A percentile compares a stretch with the other conserved stretches of the same genome.
These are phyloP conservation scores for Salvia rosmarinus DNA, from an alignment of 257 asterid species.

Conservation along the genomic window DNA sequence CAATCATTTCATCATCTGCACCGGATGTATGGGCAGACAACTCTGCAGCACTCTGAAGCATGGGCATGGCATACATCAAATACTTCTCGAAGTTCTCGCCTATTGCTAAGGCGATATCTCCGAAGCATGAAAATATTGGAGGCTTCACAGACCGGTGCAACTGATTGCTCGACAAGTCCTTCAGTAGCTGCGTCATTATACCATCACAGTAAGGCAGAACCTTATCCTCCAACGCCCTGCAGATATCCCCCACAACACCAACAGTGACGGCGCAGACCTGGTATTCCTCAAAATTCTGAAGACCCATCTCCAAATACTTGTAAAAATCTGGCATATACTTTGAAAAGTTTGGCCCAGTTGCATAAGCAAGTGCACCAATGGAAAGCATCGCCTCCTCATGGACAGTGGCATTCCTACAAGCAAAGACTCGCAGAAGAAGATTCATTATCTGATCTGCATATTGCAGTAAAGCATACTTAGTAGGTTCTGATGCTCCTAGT, in stretches of 20 bases:
- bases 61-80: conserved; percentile 79
- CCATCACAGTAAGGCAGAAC: conserved; percentile 75
- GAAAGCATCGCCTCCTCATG: conserved; percentile 92
- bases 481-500: conserved; percentile 57
- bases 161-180: conserved; percentile 75
- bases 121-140: conserved; percentile 82
- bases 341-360: conserved; percentile 60
- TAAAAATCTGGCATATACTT: conserved; percentile 77
- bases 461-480: conserved; percentile 64
- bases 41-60: conserved; percentile 87
- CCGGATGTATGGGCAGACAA: conserved; percentile 64
- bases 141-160: conserved; percentile 84
- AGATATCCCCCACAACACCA: conserved; percentile 78
- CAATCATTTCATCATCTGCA: conserved; percentile 77
- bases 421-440: conserved; percentile 70
- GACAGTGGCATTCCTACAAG: conserved; percentile 76
- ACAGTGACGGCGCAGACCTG: conserved; percentile 82
- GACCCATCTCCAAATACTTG: conserved; percentile 83
- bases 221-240: conserved; percentile 77
- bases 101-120: conserved; percentile 78
- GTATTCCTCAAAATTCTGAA: conserved; percentile 82
- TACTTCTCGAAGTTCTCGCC: conserved; percentile 79
- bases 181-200: conserved; percentile 75
- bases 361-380: conserved; percentile 84
- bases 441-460: conserved; percentile 74